Evolutionary conservation across 441 rosid genomes (phyloP), one percentile per base, ranked within the genome.

Genomic region (Omphalea diandra): DNA sequence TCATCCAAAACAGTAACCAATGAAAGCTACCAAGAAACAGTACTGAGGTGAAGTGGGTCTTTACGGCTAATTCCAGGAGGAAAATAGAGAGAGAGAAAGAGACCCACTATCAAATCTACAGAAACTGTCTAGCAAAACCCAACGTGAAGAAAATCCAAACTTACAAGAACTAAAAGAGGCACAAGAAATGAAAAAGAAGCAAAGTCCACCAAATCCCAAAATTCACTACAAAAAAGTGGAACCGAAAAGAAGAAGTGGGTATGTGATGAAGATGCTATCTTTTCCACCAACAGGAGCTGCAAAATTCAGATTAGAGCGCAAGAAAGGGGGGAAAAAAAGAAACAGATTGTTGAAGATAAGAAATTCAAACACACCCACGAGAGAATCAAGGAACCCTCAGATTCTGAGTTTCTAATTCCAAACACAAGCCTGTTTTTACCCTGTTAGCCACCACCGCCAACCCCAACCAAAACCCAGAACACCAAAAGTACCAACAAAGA

Each of bases 1-100:
- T 91, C 98, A 93, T 91, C 84, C 91, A 88, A 85, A 71, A 75
- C 84, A 79, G 81, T 70, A 73, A 60, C 79, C 68, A 78, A 62
- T 52, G 24, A 73, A 70, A 75, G 77, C 68, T 47, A 73, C 32
- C 76, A 64, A 75, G 67, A 73, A 79, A 79, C 78, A 80, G 81
- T 69, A 65, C 24, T 65, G 44, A 40, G 63, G 6, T 67, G 47
- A 70, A 72, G 83, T 78, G 76, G 80, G 75, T 70, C 73, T 77
- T n/a, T 47, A 49, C 75, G 69, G 77, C 62, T 71, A 75, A 75
- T 67, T 73, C 73, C 73, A 65, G 72, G 75, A 59, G 70, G 67
- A 70, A 61, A 65, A 44, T 63, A 68, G 43, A 64, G 35, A 50
- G 71, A 54, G 61, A 74, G 76, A 79, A 71, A 80, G 63, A 80